Conservation (phyloP, 257 asterid genomes). For the Rehmannia glutinosa region DNA sequence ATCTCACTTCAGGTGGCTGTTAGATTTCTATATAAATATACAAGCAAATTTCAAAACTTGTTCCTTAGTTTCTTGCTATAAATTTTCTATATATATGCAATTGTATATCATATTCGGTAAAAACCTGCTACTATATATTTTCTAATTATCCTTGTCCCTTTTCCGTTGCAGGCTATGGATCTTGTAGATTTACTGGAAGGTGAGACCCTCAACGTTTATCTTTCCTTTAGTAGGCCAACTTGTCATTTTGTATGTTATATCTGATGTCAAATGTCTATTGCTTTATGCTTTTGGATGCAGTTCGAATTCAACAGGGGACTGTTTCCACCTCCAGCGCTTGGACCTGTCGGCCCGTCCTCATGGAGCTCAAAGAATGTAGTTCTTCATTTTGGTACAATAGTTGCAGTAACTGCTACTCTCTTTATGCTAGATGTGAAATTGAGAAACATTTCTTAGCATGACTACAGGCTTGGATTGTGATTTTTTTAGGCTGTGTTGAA, state of each 20-base stretch:
- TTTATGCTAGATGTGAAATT: conserved; percentile 29
- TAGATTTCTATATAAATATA: no score
- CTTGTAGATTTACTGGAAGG: conserved; percentile 85
- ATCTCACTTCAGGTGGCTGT: neutral
- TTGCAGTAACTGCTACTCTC: conserved; percentile 26
- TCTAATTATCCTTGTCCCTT: neutral
- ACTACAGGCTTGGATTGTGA: neutral
- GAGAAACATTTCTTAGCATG: conserved; percentile 22
- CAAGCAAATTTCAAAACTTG: neutral
- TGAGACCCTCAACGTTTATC: conserved; percentile 22
- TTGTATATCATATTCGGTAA: neutral
- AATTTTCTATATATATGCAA: no score
- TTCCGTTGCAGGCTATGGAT: conserved; percentile 62
- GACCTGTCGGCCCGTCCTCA: conserved; percentile 47
- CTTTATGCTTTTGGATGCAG: conserved; percentile 29
- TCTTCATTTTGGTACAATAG: conserved; percentile 17
- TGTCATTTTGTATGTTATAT: neutral
- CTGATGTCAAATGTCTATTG: neutral
- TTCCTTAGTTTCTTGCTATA: no score
- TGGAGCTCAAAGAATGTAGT: conserved; percentile 26
- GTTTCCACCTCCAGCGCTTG: conserved; percentile 54
- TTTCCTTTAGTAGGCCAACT: neutral
- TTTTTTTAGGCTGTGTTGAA: conserved; percentile 2
- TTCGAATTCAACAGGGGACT: conserved; percentile 36
- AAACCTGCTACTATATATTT: neutral